Evolutionary conservation across 495 filamentous ascomycete genomes (phyloP), one percentile per base, ranked within the genome.

Genomic region (Penicillium roqueforti): DNA sequence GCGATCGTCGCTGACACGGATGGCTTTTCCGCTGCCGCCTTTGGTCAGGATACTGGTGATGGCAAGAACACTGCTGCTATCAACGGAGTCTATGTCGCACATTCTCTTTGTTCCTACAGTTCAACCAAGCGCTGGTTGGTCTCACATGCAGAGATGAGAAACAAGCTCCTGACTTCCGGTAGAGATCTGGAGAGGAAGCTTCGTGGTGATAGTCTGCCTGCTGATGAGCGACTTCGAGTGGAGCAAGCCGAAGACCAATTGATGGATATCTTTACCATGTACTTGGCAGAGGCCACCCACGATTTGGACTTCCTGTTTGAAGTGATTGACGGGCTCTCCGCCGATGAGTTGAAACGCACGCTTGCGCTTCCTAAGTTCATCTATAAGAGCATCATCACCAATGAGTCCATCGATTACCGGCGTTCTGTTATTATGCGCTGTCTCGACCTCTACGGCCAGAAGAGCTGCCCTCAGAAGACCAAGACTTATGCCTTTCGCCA

Each of bases 401-500:
- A 80, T 59, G 84, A 90, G 37, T 92, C 90, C 4, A 84, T 93
- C 44, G 91, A 97, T 36, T 95, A 91, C 66, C 91, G 92, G 78
- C 87, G 88, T 52, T 84, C 83, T 4, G 80, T 95, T 10, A 83
- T 97, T 18, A 83, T 91, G 65, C 83, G 89, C 37, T 95, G 89
- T 60, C 82, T 97, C 29, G 91, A 97, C 40, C 76, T 95, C 2
- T 98, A 96, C 65, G 84, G 88, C 25, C 82, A 84, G 22, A 86
- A 85, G 47, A 81, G 75, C 41, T 86, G 87, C 10, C 83, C 86
- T 0, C 91, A 97, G 66, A 88, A 86, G 74, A 88, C 86, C 36
- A 97, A 97, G 68, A 92, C 90, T 26, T 99, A 96, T 66, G 81
- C 91, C 8, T 90, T 97, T 61, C 89, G 87, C 56, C 82, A 96